Base-by-base conservation (phyloP, 805 yeast species). In the Metschnikowia continentalis region DNA sequence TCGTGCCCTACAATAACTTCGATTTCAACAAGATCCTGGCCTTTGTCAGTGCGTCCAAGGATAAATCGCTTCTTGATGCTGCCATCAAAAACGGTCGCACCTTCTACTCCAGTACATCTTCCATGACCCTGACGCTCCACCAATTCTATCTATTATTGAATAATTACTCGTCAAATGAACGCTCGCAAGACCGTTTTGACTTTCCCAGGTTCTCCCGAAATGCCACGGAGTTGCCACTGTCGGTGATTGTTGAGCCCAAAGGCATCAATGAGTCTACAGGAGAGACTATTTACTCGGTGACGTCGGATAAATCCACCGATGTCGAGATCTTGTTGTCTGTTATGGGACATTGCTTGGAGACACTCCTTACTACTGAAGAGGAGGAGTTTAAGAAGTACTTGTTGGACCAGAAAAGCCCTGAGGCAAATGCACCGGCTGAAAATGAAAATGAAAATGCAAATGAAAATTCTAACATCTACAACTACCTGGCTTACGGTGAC, bases 31-130 rank as follows among this genome's bases (percentile, higher is more conserved):
- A 76, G 36, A 67, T 87, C 26, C 68, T 81, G 1, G 67, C 71
- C 3, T 91, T 84, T 59, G 77, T 83, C 7, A 77, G 89, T 0
- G 83, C 96, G 0, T 80, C 88, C 3, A 80, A 80, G 59, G 97
- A 92, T 69, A 53, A 62, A 11, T 61, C 61, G 0, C 71, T 92
- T 43, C 59, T 78, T 0, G 48, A 71, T 4, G 64, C 86, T 8
- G 83, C 92, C 0, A 56, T 59, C 17, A 51, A 55, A 42, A 56
- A 51, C 46, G 59, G 57, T 39, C 72, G 59, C 63, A 66, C 61
- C 50, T 92, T 76, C 62, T 80, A 79, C 51, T 87, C 95, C 1
- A 90, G 97, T 1, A 90, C 98, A 0, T 87, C 96, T 17, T 87
- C 96, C 1, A 79, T 92, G 88, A 91, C 98, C 0, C 76, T 84